phyloP scores from a whole-genome alignment of 129 eudicot genomes.

The Pulicaria dysenterica region DNA sequence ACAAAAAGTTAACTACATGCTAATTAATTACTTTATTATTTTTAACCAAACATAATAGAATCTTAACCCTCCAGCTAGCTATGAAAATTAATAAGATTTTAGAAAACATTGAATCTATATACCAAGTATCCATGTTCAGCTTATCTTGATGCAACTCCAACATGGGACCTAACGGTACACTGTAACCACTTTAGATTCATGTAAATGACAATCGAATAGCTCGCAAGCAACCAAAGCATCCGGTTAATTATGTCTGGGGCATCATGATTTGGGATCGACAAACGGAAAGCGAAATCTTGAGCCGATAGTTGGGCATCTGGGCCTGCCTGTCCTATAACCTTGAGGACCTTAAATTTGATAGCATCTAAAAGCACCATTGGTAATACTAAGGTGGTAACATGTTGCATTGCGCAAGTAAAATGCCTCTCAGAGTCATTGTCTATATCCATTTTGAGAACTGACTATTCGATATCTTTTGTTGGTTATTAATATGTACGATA shows the following conservation, averaged over 20 bases:
- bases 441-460: background rate
- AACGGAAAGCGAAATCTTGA: conserved; percentile 15
- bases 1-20: too few relatives aligned
- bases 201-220: conserved; percentile 21
- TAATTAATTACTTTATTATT: too few relatives aligned
- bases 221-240: conserved; percentile 29
- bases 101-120: background rate
- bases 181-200: conserved; percentile 19
- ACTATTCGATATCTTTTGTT: too few relatives aligned
- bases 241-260: conserved; percentile 34
- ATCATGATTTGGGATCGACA: conserved; percentile 24
- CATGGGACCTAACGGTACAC: conserved; percentile 26
- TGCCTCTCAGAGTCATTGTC: background rate
- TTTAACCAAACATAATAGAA: too few relatives aligned
- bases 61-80: background rate
- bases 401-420: conserved; percentile 12
- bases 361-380: conserved; percentile 31
- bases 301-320: conserved; percentile 20
- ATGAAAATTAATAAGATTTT: background rate
- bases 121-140: conserved; percentile 30
- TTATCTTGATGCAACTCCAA: conserved; percentile 24
- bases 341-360: conserved; percentile 22
- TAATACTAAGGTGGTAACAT: conserved; percentile 17
- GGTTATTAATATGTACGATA: too few relatives aligned
- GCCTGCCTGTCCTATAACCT: conserved; percentile 12